A percentile compares a stretch with the other conserved stretches of the same genome.
These are phyloP conservation scores for Physaria fendleri DNA, from an alignment of 345 rosid species.

Conservation along the genomic window DNA sequence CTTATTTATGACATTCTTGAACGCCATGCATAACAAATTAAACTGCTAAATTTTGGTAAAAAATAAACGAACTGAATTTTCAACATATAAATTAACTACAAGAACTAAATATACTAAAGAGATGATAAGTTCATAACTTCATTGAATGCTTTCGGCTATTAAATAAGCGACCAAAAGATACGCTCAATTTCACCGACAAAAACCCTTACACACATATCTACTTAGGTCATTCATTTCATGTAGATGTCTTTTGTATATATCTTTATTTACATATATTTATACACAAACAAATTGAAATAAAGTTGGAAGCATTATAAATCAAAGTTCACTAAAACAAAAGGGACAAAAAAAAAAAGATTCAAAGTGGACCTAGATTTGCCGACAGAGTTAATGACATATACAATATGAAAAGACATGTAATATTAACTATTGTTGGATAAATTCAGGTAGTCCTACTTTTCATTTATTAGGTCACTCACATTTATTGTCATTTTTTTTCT, in stretches of 20 bases:
- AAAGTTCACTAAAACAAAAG: conserved; percentile 12
- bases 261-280: not conserved
- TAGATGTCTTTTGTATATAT: not conserved
- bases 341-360: not conserved
- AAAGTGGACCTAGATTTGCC: conserved; percentile 30
- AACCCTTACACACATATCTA: conserved; percentile 5
- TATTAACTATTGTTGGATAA: conserved; percentile 24
- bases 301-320: conserved; percentile 5
- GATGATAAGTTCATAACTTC: not conserved
- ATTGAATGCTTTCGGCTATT: not conserved
- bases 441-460: conserved; percentile 30
- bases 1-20: not conserved
- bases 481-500: conserved; percentile 1
- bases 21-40: not conserved
- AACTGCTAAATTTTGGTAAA: not conserved
- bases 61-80: not conserved
- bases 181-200: conserved; percentile 21
- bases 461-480: conserved; percentile 20
- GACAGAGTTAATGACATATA: conserved; percentile 23
- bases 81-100: not conserved
- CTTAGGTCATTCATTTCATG: not conserved
- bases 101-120: not conserved
- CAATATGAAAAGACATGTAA: conserved; percentile 11
- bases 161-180: conserved; percentile 19
- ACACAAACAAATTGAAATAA: not conserved